Evolutionary conservation across 495 filamentous ascomycete species (phyloP).

Genomic region (Penicillium turbatum): DNA sequence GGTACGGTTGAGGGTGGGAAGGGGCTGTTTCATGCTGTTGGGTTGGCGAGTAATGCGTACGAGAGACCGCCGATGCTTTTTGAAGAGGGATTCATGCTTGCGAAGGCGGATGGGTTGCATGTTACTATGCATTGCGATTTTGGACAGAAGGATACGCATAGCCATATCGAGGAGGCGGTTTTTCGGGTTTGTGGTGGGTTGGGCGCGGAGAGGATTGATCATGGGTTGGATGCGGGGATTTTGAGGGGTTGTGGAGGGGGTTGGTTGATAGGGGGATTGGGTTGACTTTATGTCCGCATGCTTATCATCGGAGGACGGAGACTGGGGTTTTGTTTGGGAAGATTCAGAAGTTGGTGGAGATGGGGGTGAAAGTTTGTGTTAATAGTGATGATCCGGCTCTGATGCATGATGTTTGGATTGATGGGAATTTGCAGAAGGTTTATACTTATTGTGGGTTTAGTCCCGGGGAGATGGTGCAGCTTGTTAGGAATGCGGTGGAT

Average conservation of each 20-base stretch:
- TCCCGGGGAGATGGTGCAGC: slow-evolving; percentile 32
- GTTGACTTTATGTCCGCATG: slow-evolving; percentile 41
- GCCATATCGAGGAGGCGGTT: slow-evolving; percentile 35
- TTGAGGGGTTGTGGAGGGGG: slow-evolving; percentile 27
- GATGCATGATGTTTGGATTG: slow-evolving; percentile 43
- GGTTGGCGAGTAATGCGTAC: slow-evolving; percentile 40
- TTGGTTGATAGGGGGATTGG: slow-evolving; percentile 31
- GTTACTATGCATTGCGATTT: slow-evolving; percentile 45
- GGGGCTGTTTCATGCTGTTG: slow-evolving; percentile 38
- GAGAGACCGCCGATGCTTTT: slow-evolving; percentile 38
- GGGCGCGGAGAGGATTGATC: slow-evolving; percentile 39
- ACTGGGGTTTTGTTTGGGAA: slow-evolving; percentile 37
- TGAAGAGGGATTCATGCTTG: slow-evolving; percentile 31
- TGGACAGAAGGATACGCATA: slow-evolving; percentile 36
- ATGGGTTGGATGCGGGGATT: slow-evolving; percentile 38
- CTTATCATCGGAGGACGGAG: slow-evolving; percentile 37
- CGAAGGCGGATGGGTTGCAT: slow-evolving; percentile 33
- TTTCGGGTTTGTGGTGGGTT: slow-evolving; percentile 26
- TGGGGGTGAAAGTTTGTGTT: slow-evolving; percentile 34
- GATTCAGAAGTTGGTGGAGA: slow-evolving; percentile 33
- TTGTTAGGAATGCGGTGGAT: slow-evolving; percentile 36
- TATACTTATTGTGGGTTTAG: slow-evolving; percentile 31
- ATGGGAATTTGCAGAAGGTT: slow-evolving; percentile 39
- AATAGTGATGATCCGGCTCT: slow-evolving; percentile 42
- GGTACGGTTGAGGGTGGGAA: slow-evolving; percentile 24